Evolutionary conservation across 441 rosid genomes (phyloP).

Genomic region (Populus hybrid): DNA sequence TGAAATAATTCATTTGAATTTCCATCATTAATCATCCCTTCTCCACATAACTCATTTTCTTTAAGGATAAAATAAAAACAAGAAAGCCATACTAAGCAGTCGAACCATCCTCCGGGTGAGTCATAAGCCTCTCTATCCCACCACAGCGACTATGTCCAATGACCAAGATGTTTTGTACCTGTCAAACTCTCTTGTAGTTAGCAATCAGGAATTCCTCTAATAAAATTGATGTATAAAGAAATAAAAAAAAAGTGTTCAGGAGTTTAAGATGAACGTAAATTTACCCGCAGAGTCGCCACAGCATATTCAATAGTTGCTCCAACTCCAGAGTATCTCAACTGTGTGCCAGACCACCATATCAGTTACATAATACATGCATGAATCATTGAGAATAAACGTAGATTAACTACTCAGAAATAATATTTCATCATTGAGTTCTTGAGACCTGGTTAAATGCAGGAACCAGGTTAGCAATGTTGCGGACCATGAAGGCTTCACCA

Average conservation of each 20-base stretch:
- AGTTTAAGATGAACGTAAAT: not conserved
- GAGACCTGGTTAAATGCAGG: conserved; percentile 70
- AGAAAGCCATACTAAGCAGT: conserved; percentile 34
- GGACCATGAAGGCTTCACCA: conserved; percentile 74
- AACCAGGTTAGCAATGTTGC: conserved; percentile 85
- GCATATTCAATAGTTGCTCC: conserved; percentile 71
- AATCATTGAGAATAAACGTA: too few species aligned
- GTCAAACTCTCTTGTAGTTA: not conserved
- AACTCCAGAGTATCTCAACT: conserved; percentile 44
- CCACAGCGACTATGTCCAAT: conserved; percentile 44
- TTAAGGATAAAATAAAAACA: too few species aligned
- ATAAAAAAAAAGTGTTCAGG: not conserved
- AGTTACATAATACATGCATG: not conserved
- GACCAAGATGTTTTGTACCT: conserved; percentile 35
- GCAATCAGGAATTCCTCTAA: too few species aligned
- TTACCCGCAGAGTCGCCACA: conserved; percentile 37
- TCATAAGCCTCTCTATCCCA: conserved; percentile 37
- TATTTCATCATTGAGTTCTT: not conserved
- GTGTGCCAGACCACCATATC: not conserved
- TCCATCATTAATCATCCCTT: too few species aligned
- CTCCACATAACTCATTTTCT: too few species aligned
- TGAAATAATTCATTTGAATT: too few species aligned
- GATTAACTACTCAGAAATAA: too few species aligned
- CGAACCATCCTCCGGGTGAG: conserved; percentile 42
- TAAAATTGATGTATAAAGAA: too few species aligned